Evolutionary conservation across 2,329 filamentous ascomycete species (phyloP), one percentile per base, ranked within the genome.

Genomic region (Beauveria rudraprayagi): DNA sequence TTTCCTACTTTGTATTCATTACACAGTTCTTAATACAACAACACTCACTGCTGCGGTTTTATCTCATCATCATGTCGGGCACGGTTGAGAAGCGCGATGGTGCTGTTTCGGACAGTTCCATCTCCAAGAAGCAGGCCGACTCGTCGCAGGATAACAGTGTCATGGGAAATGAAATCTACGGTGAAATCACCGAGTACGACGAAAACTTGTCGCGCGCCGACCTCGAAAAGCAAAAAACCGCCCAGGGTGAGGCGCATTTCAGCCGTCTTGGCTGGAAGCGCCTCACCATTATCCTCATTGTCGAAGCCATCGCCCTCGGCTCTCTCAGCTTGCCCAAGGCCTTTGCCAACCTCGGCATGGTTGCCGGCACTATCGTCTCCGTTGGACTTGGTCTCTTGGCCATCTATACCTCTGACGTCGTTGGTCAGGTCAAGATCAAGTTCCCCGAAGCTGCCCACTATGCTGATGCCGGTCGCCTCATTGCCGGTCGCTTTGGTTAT

Each of bases 401-500:
- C 62, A 80, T 80, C 63, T 80, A 78, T 70, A 80, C 76, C 43
- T 76, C 73, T 61, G 73, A 79, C 60, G 71, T 80, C 63, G 75
- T 80, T 56, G 78, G 78, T 43, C 72, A 78, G 68, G 75, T 79
- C 65, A 80, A 80, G 71, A 68, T 80, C 67, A 76, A 73, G 62
- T 76, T 70, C 65, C 85, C 86, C 2, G 74, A 83, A 16, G 79
- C 89, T 55, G 79, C 82, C 47, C 85, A 83, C 67, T 89, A 90
- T 69, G 84, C 86, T 24, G 88, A 91, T 67, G 87, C 85, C 16
- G 87, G 85, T 2, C 76, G 80, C 50, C 76, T 90, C 53, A 75
- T 90, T 55, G 77, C 78, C 62, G 88, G 88, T 9, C 75, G 73
- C 19, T 75, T 82, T 44, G 86, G 85, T 1, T 82, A 84, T 63